phyloP scores from a whole-genome alignment of 1,284 basidiomycete species.

The Rugiboletus extremiorientalis region DNA sequence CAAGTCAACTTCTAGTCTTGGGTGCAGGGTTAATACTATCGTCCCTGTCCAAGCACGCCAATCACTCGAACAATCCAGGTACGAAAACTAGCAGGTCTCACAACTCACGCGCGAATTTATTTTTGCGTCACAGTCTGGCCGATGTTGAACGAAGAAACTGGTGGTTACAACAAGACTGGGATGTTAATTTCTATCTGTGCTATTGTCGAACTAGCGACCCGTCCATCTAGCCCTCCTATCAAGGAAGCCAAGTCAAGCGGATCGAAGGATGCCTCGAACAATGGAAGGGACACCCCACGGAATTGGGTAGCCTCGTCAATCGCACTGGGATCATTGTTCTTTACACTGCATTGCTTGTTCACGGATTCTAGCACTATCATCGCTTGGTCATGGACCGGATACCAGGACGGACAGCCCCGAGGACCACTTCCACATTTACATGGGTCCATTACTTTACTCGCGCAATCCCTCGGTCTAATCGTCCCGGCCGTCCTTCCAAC shows the following conservation, averaged over 20 bases:
- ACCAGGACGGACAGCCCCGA: conserved; percentile 53
- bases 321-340: conserved; percentile 74
- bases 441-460: conserved; percentile 68
- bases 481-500: conserved; percentile 40
- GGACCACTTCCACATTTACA: conserved; percentile 80
- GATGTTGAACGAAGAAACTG: conserved; percentile 64
- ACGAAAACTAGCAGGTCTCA: conserved; percentile 10
- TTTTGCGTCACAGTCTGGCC: conserved; percentile 66
- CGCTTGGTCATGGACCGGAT: conserved; percentile 92
- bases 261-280: conserved; percentile 4
- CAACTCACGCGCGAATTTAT: not conserved
- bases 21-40: conserved; percentile 68
- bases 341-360: conserved; percentile 76
- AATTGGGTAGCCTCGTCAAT: conserved; percentile 53
- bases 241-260: conserved; percentile 9
- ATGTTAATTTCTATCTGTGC: conserved; percentile 54
- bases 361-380: conserved; percentile 84
- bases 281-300: conserved; percentile 15
- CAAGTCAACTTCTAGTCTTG: conserved; percentile 46
- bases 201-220: conserved; percentile 46
- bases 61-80: conserved; percentile 83
- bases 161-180: conserved; percentile 73
- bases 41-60: conserved; percentile 75
- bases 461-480: conserved; percentile 58
- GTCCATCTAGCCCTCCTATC: conserved; percentile 27